Evolutionary conservation across 2,329 filamentous ascomycete species (phyloP).

Genomic region (Orbilia ellipsospora): DNA sequence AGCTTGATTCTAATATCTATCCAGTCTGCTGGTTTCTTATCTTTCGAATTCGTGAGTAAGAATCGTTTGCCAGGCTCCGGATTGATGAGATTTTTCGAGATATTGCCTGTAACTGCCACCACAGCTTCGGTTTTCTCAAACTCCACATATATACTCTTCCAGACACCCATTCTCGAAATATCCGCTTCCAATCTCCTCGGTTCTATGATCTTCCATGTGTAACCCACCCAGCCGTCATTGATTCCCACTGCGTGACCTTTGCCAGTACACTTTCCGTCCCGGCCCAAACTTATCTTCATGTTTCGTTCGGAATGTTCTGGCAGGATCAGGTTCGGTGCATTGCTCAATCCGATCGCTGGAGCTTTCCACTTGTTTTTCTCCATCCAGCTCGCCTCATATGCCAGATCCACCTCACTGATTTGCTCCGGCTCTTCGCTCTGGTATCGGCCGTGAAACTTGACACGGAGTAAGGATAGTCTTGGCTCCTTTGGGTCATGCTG

Average conservation of each 20-base stretch:
- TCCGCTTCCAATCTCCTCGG: slow-evolving; percentile 38
- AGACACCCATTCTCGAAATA: slow-evolving; percentile 39
- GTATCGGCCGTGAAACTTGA: slow-evolving; percentile 19
- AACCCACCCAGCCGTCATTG: slow-evolving; percentile 1
- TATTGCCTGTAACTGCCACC: slow-evolving; percentile 2
- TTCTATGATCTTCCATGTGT: slow-evolving; percentile 32
- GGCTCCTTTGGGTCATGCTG: slow-evolving; percentile 2
- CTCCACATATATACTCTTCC: slow-evolving; percentile 25
- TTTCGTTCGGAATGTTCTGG: slow-evolving; percentile 28
- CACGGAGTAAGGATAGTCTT: slow-evolving; percentile 9
- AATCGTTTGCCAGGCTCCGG: slow-evolving; percentile 24
- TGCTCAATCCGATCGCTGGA: slow-evolving; percentile 6
- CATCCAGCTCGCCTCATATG: slow-evolving; percentile 26
- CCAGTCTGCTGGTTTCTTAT: slow-evolving; percentile 31
- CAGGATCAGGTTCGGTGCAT: slow-evolving; percentile 18
- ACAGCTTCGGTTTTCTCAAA: slow-evolving; percentile 1
- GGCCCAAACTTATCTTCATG: slow-evolving; percentile 21
- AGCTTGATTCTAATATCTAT: slow-evolving; percentile 6
- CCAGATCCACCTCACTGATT: slow-evolving; percentile 11
- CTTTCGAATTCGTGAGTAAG: slow-evolving; percentile 16
- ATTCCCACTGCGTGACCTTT: slow-evolving; percentile 26
- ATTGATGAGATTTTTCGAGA: slow-evolving; percentile 34
- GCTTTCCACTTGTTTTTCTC: slow-evolving; percentile 26
- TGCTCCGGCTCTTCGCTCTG: background rate
- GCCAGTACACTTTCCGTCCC: slow-evolving; percentile 14